Evolutionary conservation across 495 filamentous ascomycete species (phyloP), one percentile per base, ranked within the genome.

Genomic region (Hypoxylon subgilvum): DNA sequence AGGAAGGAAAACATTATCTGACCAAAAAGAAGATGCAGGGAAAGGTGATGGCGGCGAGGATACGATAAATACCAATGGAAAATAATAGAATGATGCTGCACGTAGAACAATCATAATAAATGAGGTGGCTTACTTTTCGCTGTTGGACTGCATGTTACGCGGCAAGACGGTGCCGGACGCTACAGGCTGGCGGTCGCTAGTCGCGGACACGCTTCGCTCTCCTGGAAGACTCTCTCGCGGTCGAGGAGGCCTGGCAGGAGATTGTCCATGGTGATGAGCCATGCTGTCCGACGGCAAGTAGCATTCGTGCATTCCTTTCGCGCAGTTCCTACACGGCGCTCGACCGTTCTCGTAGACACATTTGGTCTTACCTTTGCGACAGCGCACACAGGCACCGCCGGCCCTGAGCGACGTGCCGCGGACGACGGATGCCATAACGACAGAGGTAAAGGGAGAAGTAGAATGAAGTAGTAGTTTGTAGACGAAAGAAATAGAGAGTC

Each of bases 231-330:
- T 70, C 57, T 81, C 78, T 52, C 78, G 68, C 16, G 74, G 61
- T 32, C 68, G 70, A 39, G 68, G 59, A 39, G 60, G 60, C 27
- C 70, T 65, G 12, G 69, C 70, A 16, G 70, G 70, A 19, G 64
- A 66, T 54, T 79, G 76, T 52, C 77, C 77, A 47, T 77, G 76
- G 49, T 78, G 57, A 52, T 71, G 77, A 64, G 72, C 70, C 72
- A 78, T 76, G 16, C 71, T 73, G 68, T 81, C 78, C 8, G 76
- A 79, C 14, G 78, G 78, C 2, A 81, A 67, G 61, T 81, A 81
- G 61, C 78, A 81, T 44, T 81, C 78, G 61, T 81, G 78, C 71
- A 79, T 70, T 45, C 78, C 78, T 59, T 81, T 81, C n/a, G 78
- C 75, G 61, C 78, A 81, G 65, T 81, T 81, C 60, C 75, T 75